Base-by-base conservation (phyloP, 2,329 filamentous ascomycete genomes). In the Fusarium papillatum region DNA sequence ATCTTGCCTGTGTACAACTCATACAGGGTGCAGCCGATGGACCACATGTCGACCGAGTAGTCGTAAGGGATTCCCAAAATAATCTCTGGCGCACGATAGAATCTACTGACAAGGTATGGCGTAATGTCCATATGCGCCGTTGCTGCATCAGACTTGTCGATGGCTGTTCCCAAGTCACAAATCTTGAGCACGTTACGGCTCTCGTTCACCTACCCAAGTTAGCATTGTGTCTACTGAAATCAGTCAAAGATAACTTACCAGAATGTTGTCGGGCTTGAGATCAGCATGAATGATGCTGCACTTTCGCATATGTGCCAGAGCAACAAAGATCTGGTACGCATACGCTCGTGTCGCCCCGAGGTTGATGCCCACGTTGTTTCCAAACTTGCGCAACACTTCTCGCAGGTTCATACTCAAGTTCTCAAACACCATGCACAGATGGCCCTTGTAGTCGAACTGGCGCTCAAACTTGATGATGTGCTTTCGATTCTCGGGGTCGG, bases 1-100 rank as follows among this genome's bases (percentile, higher is more conserved):
- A 99, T 98, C 84, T 98, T 98, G 81, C 97, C 97, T 1, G 97
- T 98, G 86, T 98, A 98, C 48, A 99, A 88, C 85, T 99, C 97
- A 84, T 98, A 99, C 36, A 98, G 88, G 0, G 97, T 99, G 85
- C 97, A 99, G 43, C 97, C 97, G 76, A 98, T 95, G 10, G 96
- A 97, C 97, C 97, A 99, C 88, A 98, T 95, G 83, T 99, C 97
- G 76, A 98, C 95, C 10, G 94, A 93, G 82, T 96, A 97, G 82
- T 98, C 95, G 83, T 98, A 98, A 13, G 94, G 94, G 87, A 98
- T 96, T n/a, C 97, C 97, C 5, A 99, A 90, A 73, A 99, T 98
- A 81, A 99, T 95, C 86, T 99, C 97, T 3, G 97, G 97, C 5
- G 97, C 97, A 72, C 97, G 94, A 83, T 99, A 99, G 85, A 98